These are phyloP conservation scores for Chytriomyces sp. DNA, from an alignment of 192 early-diverging fungal species.

Conservation along the genomic window DNA sequence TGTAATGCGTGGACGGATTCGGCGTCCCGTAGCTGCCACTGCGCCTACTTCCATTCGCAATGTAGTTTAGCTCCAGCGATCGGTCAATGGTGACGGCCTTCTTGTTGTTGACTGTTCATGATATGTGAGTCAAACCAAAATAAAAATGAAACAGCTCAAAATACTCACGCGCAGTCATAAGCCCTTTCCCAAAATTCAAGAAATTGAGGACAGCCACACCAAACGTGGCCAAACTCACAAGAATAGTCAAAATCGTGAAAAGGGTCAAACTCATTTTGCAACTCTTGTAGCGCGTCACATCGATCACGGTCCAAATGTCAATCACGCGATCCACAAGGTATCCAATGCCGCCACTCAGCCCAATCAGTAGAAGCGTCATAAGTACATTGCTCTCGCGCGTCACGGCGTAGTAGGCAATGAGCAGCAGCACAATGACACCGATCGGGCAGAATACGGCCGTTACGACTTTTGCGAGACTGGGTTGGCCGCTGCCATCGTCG, in stretches of 20 bases:
- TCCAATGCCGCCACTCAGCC: slow-evolving; percentile 62
- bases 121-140: too few species aligned
- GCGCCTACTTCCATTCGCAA: too few species aligned
- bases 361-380: slow-evolving; percentile 62
- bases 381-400: slow-evolving; percentile 60
- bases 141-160: neutral
- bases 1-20: too few species aligned
- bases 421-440: slow-evolving; percentile 59
- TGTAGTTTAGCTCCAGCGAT: too few species aligned
- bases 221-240: slow-evolving; percentile 55
- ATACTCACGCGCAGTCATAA: slow-evolving; percentile 63
- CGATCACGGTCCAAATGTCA: slow-evolving; percentile 55
- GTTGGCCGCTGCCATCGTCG: slow-evolving; percentile 1
- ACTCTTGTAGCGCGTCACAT: slow-evolving; percentile 48
- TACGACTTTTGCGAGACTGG: slow-evolving; percentile 20
- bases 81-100: too few species aligned
- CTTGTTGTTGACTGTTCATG: too few species aligned
- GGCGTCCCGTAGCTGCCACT: too few species aligned
- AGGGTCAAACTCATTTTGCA: slow-evolving; percentile 67
- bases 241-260: slow-evolving; percentile 61
- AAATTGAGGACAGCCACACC: slow-evolving; percentile 59
- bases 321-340: slow-evolving; percentile 72
- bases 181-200: slow-evolving; percentile 66
- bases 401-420: slow-evolving; percentile 68
- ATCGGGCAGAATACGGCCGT: slow-evolving; percentile 50